These are phyloP conservation scores for Jacaranda mimosifolia DNA, from an alignment of 257 asterid species.

Conservation along the genomic window DNA sequence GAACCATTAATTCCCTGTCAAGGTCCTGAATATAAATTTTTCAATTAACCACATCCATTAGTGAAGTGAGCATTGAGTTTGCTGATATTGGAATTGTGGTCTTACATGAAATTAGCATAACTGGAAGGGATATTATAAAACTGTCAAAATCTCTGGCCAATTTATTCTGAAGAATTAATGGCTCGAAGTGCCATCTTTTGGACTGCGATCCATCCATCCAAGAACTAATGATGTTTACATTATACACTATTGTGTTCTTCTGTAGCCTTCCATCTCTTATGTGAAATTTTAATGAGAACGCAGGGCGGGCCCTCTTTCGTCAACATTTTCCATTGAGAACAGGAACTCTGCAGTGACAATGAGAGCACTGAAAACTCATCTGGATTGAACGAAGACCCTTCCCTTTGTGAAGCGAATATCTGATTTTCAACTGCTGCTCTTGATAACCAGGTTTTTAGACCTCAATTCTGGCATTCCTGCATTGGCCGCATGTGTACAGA, in stretches of 20 bases:
- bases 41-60: no score
- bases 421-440: slow-evolving; percentile 87
- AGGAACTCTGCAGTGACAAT: slow-evolving; percentile 59
- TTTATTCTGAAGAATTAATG: no score
- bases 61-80: no score
- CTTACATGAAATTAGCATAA: no score
- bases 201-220: no score
- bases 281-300: slow-evolving; percentile 23
- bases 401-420: slow-evolving; percentile 86
- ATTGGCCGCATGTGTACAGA: slow-evolving; percentile 70
- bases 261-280: background rate
- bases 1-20: no score
- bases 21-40: no score
- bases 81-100: no score
- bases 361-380: slow-evolving; percentile 76
- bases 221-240: background rate
- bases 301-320: slow-evolving; percentile 97
- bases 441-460: slow-evolving; percentile 73
- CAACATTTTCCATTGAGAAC: slow-evolving; percentile 90
- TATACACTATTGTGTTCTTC: background rate
- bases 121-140: no score
- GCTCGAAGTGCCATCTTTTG: background rate
- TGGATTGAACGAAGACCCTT: slow-evolving; percentile 69
- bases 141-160: no score
- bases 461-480: slow-evolving; percentile 85